These are phyloP conservation scores for Sporothrix inflata DNA, from an alignment of 2,329 filamentous ascomycete genomes.

Conservation along the genomic window DNA sequence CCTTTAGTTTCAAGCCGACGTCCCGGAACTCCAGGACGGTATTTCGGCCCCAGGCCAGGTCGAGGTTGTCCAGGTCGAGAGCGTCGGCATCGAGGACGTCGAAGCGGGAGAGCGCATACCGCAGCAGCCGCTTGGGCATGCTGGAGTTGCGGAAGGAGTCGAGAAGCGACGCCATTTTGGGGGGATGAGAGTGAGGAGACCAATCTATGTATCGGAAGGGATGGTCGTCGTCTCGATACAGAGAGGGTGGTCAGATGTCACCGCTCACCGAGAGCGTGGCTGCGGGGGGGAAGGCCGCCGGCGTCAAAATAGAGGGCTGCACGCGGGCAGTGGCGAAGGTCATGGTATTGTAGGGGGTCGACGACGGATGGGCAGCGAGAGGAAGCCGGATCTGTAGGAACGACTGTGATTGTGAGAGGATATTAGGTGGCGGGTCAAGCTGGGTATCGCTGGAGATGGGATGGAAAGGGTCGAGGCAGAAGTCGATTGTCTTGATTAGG, in stretches of 20 bases:
- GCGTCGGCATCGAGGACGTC: conserved; percentile 88
- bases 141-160: conserved; percentile 67
- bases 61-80: conserved; percentile 82
- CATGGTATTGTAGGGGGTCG: conserved; percentile 30
- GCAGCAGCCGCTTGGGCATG: conserved; percentile 86
- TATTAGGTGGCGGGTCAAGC: not conserved
- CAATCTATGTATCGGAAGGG: not conserved
- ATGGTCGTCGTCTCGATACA: not conserved
- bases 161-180: conserved; percentile 72
- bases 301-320: conserved; percentile 27
- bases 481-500: conserved; percentile 11
- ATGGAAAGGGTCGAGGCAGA: conserved; percentile 10
- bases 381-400: not conserved
- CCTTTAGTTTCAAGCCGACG: conserved; percentile 79
- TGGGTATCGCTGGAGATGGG: not conserved
- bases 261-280: conserved; percentile 29
- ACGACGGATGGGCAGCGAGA: not conserved
- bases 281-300: conserved; percentile 23
- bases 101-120: conserved; percentile 80
- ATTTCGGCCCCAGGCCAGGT: conserved; percentile 78
- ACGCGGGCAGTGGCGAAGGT: conserved; percentile 29
- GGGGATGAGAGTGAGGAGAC: no score
- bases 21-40: conserved; percentile 85
- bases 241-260: not conserved
- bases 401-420: not conserved